Evolutionary conservation across 108 stramenopile genomes (phyloP), one percentile per base, ranked within the genome.

Genomic region (Hondaea fermentalgiana): DNA sequence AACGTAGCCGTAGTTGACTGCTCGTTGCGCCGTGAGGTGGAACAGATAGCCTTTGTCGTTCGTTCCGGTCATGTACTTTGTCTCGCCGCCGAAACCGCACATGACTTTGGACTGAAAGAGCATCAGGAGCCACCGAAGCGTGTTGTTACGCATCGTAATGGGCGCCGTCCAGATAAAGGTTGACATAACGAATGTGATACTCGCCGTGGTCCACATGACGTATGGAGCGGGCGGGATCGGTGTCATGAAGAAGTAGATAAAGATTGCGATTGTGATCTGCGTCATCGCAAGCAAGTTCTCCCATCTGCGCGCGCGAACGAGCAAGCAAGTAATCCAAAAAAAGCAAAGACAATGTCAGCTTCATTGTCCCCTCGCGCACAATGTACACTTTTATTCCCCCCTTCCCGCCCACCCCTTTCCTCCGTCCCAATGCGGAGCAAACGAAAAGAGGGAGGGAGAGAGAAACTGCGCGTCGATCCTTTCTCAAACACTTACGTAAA

Each of bases 31-130:
- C 21, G 94, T 95, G 88, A 95, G 87, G 64, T 95, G 94, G 88
- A 93, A 93, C 42, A 95, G 90, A 91, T 95, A 95, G 6, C 94
- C 94, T 51, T 90, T 89, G 57, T 92, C 91, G 87, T 95, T 95
- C 53, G 93, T 92, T 4, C 94, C 94, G 14, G 93, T 94, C 44
- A 92, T 92, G 89, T 92, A 95, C 42, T 90, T 92, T 1, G 93
- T 88, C 42, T 72, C 60, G 69, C 93, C 93, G 60, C 91, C 89
- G 49, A 92, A 60, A 49, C 92, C 89, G 72, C 91, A 91, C 5
- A 95, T 47, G 44, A 92, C 87, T 87, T 93, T 92, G 49, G 93
- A 89, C 4, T 93, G 91, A n/a, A 95, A 88, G 59, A 91, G 76
- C 35, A 95, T 88, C 59, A 93, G 93, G 87, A 90, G 88, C 6